Evolutionary conservation across 1,139 yeast genomes (phyloP), one percentile per base, ranked within the genome.

Genomic region (Blastobotrys aristatus): DNA sequence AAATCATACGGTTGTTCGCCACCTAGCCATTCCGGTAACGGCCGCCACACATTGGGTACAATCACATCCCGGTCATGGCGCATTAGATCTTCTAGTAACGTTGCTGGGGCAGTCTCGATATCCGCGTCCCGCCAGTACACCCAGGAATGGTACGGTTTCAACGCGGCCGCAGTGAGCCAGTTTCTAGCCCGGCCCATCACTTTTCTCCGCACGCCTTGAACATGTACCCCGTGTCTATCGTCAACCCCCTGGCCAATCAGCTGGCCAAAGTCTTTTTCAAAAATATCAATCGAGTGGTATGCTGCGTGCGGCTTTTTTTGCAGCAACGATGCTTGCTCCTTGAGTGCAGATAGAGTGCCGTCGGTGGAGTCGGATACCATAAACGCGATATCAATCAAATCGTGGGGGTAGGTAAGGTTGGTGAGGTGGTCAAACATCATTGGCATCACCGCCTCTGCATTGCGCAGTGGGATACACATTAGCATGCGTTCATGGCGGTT

Each of bases 1-100:
- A 88, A 75, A 68, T 87, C 96, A 61, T 88, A 87, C 1, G 96
- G 95, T 67, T 87, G 96, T 63, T 86, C 90, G 58, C 82, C 80
- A 13, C 94, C 94, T 47, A 86, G 73, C 92, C 94, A 86, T 60
- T 82, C 88, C 0, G 95, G 95, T 51, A 87, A 71, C 1, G 96
- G 96, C 59, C 96, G 76, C 96, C 96, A 87, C 45, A 87, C 94
- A 61, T 87, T 87, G 18, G 96, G 96, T 29, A 87, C 92, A 45
- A 80, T 79, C 29, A 82, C 84, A 57, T 82, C 88, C 55, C 69
- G 71, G 53, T 76, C 74, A 59, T 79, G 83, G 50, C 72, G 75
- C 86, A 82, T 82, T 50, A 82, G 62, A 59, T 82, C 87, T 61
- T 82, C 84, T 47, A 82, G 64, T 46, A 82, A 73, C 1, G 85